phyloP scores from a whole-genome alignment of 2,329 filamentous ascomycete species.

The Pseudogymnoascus sp. region DNA sequence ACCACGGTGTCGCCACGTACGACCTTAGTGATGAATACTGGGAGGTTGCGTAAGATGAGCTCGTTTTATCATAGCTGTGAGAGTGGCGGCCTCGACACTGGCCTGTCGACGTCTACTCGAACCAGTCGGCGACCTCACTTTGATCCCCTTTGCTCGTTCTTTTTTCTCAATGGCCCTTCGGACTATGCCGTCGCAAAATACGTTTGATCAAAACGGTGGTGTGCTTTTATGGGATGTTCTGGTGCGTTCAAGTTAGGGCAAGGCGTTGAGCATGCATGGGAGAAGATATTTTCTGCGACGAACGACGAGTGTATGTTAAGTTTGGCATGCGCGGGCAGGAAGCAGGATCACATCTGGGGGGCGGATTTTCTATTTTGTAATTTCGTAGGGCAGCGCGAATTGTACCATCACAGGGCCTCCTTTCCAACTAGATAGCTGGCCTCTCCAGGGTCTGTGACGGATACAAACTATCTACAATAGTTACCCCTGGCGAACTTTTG shows the following conservation, averaged over 20 bases:
- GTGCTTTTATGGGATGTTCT: conserved; percentile 1
- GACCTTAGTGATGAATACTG: conserved; percentile 7
- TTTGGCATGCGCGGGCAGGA: background rate
- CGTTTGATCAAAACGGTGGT: background rate
- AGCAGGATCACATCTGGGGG: background rate
- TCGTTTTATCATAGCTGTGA: background rate
- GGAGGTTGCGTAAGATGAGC: conserved; percentile 8
- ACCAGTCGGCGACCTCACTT: background rate
- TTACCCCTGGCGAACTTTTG: background rate
- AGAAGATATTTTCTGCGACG: conserved; percentile 1
- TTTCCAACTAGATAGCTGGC: conserved; percentile 6
- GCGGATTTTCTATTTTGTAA: conserved; percentile 6
- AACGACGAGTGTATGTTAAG: background rate
- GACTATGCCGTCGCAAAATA: background rate
- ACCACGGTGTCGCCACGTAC: background rate
- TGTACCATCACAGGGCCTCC: conserved; percentile 4
- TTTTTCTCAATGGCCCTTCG: background rate
- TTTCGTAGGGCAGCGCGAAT: conserved; percentile 1
- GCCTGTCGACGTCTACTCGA: background rate
- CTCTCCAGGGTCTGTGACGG: conserved; percentile 3
- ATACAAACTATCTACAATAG: conserved; percentile 5
- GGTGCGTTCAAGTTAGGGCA: conserved; percentile 3
- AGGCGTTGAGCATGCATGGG: conserved; percentile 4
- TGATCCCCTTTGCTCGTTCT: background rate
- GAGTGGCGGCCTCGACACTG: background rate